Evolutionary conservation across 495 filamentous ascomycete genomes (phyloP).

Genomic region (Astrothelium macrocarpum): DNA sequence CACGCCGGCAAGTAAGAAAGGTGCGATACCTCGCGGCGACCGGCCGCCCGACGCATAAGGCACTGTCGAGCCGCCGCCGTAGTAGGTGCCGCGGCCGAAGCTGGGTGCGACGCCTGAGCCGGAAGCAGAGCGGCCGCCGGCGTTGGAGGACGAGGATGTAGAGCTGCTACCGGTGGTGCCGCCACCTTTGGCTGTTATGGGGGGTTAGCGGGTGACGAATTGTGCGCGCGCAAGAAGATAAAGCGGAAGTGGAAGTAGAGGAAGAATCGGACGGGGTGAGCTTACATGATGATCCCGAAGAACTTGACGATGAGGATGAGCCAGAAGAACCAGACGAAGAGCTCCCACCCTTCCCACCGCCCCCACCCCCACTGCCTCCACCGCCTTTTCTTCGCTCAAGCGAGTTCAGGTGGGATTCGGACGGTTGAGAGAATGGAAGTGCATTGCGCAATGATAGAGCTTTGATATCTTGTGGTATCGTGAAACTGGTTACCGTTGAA

Average conservation of each 20-base stretch:
- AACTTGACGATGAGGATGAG: conserved; percentile 16
- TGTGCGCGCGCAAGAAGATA: not conserved
- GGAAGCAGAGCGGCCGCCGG: conserved; percentile 53
- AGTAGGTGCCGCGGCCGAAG: conserved; percentile 62
- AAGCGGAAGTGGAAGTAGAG: not conserved
- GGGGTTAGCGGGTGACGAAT: not conserved
- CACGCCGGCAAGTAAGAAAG: conserved; percentile 45
- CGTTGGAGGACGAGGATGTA: conserved; percentile 32
- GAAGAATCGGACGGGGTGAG: not conserved
- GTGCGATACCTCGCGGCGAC: conserved; percentile 48
- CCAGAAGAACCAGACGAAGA: conserved; percentile 21
- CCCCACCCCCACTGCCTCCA: conserved; percentile 21
- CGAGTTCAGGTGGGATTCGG: conserved; percentile 7
- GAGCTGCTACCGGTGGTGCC: conserved; percentile 19
- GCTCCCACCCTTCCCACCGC: conserved; percentile 27
- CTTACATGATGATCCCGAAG: conserved; percentile 9
- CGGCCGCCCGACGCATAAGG: conserved; percentile 56
- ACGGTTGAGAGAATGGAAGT: not conserved
- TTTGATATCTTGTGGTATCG: conserved; percentile 14
- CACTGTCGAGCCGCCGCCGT: conserved; percentile 61
- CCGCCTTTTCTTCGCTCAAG: conserved; percentile 26
- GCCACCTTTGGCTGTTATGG: conserved; percentile 2
- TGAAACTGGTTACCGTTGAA: not conserved
- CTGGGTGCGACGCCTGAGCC: conserved; percentile 53
- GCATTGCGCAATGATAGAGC: conserved; percentile 15